phyloP scores from a whole-genome alignment of 331 rosid species.

The Rosa hybrid region DNA sequence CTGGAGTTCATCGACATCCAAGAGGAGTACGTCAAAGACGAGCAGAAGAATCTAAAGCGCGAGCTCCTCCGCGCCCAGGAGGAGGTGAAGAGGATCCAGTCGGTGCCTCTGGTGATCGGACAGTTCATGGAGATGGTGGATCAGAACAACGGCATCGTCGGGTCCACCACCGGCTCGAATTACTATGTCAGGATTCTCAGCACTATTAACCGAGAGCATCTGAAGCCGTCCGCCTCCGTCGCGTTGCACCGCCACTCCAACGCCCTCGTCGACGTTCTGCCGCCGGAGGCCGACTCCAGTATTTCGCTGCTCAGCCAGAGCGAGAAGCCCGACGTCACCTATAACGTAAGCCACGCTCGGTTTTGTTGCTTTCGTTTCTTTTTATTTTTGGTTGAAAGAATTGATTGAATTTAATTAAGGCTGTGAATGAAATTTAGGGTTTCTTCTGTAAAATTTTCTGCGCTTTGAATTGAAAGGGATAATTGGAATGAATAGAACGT shows the following conservation, averaged over 20 bases:
- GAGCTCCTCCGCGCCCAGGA: conserved; percentile 96
- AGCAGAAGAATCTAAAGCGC: conserved; percentile 92
- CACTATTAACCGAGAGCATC: conserved; percentile 86
- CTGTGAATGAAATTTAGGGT: neutral
- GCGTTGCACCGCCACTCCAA: conserved; percentile 97
- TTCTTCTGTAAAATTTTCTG: neutral
- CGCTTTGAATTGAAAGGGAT: neutral
- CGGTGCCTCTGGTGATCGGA: conserved; percentile 94
- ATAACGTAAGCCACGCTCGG: conserved; percentile 45
- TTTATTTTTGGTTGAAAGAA: neutral
- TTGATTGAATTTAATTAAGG: neutral
- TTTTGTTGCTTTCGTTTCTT: neutral
- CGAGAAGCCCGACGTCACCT: conserved; percentile 97
- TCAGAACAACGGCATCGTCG: conserved; percentile 90
- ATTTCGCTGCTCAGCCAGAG: conserved; percentile 95
- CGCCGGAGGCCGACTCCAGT: conserved; percentile 97
- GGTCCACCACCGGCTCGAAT: conserved; percentile 98
- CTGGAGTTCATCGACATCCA: conserved; percentile 91
- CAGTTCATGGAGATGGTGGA: conserved; percentile 99
- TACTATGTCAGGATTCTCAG: conserved; percentile 70
- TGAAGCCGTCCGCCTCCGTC: conserved; percentile 93
- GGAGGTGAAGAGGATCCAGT: conserved; percentile 94
- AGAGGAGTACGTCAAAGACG: conserved; percentile 93
- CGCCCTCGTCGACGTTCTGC: conserved; percentile 93
- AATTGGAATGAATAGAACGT: neutral